phyloP scores from a whole-genome alignment of 179 eudicot species.

The Amaranthus tricolor region DNA sequence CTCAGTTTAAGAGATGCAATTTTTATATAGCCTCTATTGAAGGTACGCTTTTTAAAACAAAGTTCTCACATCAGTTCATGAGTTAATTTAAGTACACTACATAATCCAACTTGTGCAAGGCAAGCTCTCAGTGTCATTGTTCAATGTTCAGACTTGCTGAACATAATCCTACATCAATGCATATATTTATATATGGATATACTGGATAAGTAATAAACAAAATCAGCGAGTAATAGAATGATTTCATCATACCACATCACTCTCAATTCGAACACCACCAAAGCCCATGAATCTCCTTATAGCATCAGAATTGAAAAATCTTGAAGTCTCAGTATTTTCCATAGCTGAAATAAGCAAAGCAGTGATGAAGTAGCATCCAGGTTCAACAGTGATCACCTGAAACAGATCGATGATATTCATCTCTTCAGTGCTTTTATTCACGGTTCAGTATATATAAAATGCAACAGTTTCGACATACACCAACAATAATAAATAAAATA shows the following conservation, averaged over 20 bases:
- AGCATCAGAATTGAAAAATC: constrained; percentile 57
- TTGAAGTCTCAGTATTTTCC: constrained; percentile 60
- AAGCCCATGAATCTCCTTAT: constrained; percentile 67
- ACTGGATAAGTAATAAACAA: background rate
- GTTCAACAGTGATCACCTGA: constrained; percentile 97
- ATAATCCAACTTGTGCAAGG: background rate
- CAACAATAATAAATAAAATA: background rate
- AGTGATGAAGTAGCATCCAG: constrained; percentile 96
- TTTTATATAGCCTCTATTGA: too few relatives aligned
- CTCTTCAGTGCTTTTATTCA: background rate
- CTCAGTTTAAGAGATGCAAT: too few relatives aligned
- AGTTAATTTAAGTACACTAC: background rate
- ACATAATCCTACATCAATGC: background rate
- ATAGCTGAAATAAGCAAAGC: constrained; percentile 79
- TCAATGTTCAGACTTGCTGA: background rate
- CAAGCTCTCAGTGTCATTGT: background rate
- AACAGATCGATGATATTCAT: constrained; percentile 16
- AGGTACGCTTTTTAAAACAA: too few relatives aligned
- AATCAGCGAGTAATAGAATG: background rate
- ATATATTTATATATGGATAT: background rate
- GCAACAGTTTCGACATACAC: background rate
- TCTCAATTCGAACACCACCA: constrained; percentile 98
- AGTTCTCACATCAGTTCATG: too few relatives aligned
- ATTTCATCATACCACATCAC: constrained; percentile 65
- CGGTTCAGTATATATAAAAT: background rate